phyloP scores from a whole-genome alignment of 305 asterid species.

The Solanum hybrid region DNA sequence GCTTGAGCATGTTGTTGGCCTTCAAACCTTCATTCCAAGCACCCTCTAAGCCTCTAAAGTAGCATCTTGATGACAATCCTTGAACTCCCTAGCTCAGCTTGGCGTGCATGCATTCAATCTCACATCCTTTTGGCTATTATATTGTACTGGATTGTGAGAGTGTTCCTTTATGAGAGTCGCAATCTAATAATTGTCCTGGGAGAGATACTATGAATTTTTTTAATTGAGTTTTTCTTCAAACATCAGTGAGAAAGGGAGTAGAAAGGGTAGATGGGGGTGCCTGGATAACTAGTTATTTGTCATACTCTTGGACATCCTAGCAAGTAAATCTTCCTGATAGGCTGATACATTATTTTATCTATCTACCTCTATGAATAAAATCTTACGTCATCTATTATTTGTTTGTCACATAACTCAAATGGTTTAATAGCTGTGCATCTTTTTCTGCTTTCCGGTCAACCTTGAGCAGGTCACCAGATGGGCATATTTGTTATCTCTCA shows the following conservation, averaged over 20 bases:
- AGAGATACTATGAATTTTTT: not conserved
- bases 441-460: conserved; percentile 9
- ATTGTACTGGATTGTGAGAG: not conserved
- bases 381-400: not conserved
- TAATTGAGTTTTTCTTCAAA: not conserved
- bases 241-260: not conserved
- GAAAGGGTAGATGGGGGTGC: not conserved
- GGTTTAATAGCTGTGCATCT: not conserved
- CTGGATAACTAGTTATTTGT: not conserved
- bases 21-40: not conserved
- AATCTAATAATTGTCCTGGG: not conserved
- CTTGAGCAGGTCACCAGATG: conserved; percentile 25
- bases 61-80: not conserved
- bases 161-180: not conserved
- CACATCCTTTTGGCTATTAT: not conserved
- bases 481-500: conserved; percentile 23
- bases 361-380: not conserved
- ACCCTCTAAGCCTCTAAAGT: not conserved
- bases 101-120: not conserved
- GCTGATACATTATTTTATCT: not conserved
- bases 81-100: not conserved
- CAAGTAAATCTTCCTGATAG: not conserved
- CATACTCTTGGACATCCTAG: not conserved
- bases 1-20: not conserved
- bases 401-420: not conserved